Evolutionary conservation across 1,284 basidiomycete species (phyloP), one percentile per base, ranked within the genome.

Genomic region (Phellinidium pouzarii): DNA sequence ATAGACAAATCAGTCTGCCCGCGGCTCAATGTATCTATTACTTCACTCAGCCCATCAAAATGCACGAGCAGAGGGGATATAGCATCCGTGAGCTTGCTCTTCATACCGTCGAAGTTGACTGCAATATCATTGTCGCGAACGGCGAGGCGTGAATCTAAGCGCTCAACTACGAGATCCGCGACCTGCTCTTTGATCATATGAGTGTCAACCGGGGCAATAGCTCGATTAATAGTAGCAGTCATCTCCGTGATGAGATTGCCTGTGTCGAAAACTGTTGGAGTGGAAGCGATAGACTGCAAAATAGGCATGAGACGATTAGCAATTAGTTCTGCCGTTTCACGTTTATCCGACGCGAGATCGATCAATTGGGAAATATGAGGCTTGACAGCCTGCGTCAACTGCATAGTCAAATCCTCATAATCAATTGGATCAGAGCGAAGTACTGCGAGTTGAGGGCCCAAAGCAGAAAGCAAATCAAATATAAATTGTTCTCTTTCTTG

Each of bases 111-210:
- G 17, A 80, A 67, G 60, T 80, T 86, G 60, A 84, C 76, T 3
- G 76, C 66, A 61, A 50, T 25, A 20, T 53, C 45, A 22, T 82
- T 80, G 65, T 91, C 87, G 14, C 87, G 76, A 26, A 87, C 80
- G 20, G 86, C 77, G 44, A 91, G 73, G 12, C 87, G 78, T 8
- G 88, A 85, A 60, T 90, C 86, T 14, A 91, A 71, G 23, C 88
- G 79, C 64, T 88, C 88, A 3, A 91, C 85, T 3, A 91, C 87
- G 22, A 91, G 76, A 64, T 90, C 87, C 2, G 87, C 86, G 1
- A 91, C 86, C 60, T 88, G 84, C 62, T 90, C 87, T 70, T 87
- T 89, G 65, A 91, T 86, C 62, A 85, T 83, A 61, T 88, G 84
- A 0, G 86, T 79, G 59, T 91, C 88, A 29, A 90, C 77, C 0